A percentile compares a stretch with the other conserved stretches of the same genome.
Conservation (phyloP, 208 protist genomes). For the Leishmania amazonensis region DNA sequence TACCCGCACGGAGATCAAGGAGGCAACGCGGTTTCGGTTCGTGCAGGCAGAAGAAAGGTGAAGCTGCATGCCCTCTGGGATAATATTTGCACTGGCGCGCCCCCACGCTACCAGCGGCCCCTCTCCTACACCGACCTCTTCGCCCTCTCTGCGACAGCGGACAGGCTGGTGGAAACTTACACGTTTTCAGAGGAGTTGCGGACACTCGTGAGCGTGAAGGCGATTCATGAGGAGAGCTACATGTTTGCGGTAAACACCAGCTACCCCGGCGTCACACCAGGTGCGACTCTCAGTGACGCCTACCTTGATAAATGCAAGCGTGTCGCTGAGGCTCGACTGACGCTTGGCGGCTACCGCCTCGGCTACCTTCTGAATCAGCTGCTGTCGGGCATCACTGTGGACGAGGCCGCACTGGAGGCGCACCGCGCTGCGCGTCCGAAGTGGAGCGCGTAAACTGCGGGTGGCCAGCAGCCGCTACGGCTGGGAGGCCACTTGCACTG, state of each 20-base stretch:
- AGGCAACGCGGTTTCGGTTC: constrained; percentile 65
- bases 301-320: constrained; percentile 62
- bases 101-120: constrained; percentile 40
- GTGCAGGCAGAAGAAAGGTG: constrained; percentile 21
- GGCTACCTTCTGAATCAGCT: constrained; percentile 63
- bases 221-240: constrained; percentile 69
- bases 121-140: constrained; percentile 40
- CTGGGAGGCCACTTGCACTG: constrained; percentile 2
- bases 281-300: constrained; percentile 27
- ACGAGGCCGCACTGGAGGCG: constrained; percentile 7
- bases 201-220: constrained; percentile 17
- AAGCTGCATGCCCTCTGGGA: constrained; percentile 88
- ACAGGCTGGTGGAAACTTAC: constrained; percentile 68
- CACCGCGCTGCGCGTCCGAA: not conserved
- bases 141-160: constrained; percentile 41
- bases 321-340: constrained; percentile 57
- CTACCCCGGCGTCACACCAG: constrained; percentile 54
- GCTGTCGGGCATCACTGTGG: constrained; percentile 34
- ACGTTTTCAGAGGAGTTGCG: constrained; percentile 34
- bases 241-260: constrained; percentile 57
- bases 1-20: constrained; percentile 74
- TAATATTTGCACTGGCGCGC: constrained; percentile 51
- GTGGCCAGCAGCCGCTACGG: not conserved
- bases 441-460: no score
- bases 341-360: constrained; percentile 72